Evolutionary conservation across 441 rosid species (phyloP).

Genomic region (Capsella rubella): DNA sequence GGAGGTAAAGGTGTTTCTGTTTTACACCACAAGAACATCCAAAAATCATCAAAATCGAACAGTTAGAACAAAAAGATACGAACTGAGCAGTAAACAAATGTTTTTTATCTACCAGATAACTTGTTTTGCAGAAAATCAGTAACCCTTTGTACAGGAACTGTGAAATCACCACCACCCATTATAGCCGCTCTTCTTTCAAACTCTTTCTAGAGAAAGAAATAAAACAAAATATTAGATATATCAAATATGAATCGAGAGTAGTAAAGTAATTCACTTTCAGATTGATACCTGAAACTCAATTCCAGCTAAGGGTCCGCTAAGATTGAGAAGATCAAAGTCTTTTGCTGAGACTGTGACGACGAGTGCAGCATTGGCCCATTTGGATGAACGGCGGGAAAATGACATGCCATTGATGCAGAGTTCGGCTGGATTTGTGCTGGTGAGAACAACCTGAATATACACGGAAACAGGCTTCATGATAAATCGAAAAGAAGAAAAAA

Average conservation of each 20-base stretch:
- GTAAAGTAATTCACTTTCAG: slow-evolving; percentile 13
- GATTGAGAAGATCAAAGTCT: slow-evolving; percentile 72
- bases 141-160: slow-evolving; percentile 86
- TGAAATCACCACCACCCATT: slow-evolving; percentile 87
- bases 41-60: neutral
- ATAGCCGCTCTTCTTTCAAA: slow-evolving; percentile 85
- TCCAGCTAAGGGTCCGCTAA: slow-evolving; percentile 89
- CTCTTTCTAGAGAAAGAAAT: slow-evolving; percentile 65
- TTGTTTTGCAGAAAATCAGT: slow-evolving; percentile 79
- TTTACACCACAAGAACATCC: slow-evolving; percentile 42
- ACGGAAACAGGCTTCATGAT: slow-evolving; percentile 15
- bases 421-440: slow-evolving; percentile 84
- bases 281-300: slow-evolving; percentile 82
- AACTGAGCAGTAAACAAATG: neutral
- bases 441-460: slow-evolving; percentile 82
- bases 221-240: neutral
- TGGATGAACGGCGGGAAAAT: slow-evolving; percentile 92
- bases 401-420: slow-evolving; percentile 97
- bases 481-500: neutral
- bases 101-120: slow-evolving; percentile 60
- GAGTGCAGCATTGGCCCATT: slow-evolving; percentile 97
- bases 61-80: neutral
- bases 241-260: neutral
- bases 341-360: slow-evolving; percentile 72
- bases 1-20: slow-evolving; percentile 73